Base-by-base conservation (phyloP, 2,329 filamentous ascomycete species). In the Parascedosporium putredinis region DNA sequence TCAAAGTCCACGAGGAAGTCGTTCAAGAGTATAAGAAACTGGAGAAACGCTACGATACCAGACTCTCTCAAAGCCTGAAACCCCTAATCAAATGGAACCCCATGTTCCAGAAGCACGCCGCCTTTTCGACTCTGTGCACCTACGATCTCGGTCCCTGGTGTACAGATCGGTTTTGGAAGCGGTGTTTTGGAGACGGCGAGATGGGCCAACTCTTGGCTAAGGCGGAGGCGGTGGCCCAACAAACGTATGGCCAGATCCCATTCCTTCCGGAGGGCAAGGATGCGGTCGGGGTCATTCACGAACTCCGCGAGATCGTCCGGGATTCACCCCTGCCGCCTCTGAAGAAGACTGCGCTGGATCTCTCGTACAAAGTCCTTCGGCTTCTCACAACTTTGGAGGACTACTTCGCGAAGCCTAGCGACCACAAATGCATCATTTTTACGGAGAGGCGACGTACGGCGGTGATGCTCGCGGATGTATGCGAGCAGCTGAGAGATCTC, bases 381-480 rank as follows among this genome's bases (percentile, higher is more conserved):
- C 74, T 97, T 0, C 62, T 79, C 20, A 60, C 70, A 2, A 78
- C 81, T 50, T 70, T 97, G 1, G 61, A 64, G 3, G 64, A 78
- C 6, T 75, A 83, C 46, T 96, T 89, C 58, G 67, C 75, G 27
- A 64, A 71, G 2, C 65, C 70, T 2, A 73, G 71, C 1, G 72
- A 80, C 5, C 71, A 75, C 24, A 81, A 83, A 16, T 95, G 88
- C 59, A 95, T 98, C 50, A 78, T 97, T 0, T 97, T 98, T 63
- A 88, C 95, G 0, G 75, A 88, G 53, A 76, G 84, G 60, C 75
- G 89, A 36, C 80, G 85, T 55, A 91, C 88, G 0, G 91, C 90
- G 1, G 76, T 79, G 16, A 65, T 94, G 14, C 69, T 98, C 1
- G 70, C 76, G 1, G 79, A 84, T 40, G 69, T 95, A 0, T 84